phyloP scores from a whole-genome alignment of 495 filamentous ascomycete species.

The Neurospora tetraspora region DNA sequence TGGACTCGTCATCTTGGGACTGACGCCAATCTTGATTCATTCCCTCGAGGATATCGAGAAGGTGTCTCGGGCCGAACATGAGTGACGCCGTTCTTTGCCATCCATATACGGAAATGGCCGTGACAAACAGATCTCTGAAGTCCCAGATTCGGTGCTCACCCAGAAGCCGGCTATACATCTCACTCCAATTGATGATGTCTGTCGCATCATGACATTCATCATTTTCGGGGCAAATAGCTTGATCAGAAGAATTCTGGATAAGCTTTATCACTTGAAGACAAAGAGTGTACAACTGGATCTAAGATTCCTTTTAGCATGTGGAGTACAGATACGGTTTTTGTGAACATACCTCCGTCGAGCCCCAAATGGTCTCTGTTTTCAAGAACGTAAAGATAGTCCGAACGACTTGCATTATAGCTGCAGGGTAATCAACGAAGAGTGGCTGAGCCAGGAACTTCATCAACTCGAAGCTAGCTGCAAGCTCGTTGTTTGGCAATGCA shows the following conservation, averaged over 20 bases:
- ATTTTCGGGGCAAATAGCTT: background rate
- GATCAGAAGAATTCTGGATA: background rate
- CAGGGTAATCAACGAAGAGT: background rate
- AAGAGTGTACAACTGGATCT: conserved; percentile 5
- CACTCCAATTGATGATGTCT: conserved; percentile 1
- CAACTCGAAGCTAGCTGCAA: conserved; percentile 5
- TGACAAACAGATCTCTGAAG: conserved; percentile 10
- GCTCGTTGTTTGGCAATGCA: background rate
- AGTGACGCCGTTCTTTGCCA: background rate
- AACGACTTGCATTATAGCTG: background rate
- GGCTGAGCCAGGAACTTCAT: conserved; percentile 4
- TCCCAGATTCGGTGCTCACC: conserved; percentile 12
- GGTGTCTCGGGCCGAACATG: background rate
- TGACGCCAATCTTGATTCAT: conserved; percentile 10
- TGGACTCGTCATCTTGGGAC: conserved; percentile 5
- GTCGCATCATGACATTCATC: background rate
- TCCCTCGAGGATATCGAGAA: background rate
- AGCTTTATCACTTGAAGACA: conserved; percentile 4
- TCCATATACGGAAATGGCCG: conserved; percentile 7
- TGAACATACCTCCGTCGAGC: conserved; percentile 12
- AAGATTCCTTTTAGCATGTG: background rate
- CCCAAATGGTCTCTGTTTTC: background rate
- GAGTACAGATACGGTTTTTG: background rate
- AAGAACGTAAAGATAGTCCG: background rate
- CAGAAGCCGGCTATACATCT: conserved; percentile 8